phyloP scores from a whole-genome alignment of 2,329 filamentous ascomycete species.

The Aspergillus aculeatus region DNA sequence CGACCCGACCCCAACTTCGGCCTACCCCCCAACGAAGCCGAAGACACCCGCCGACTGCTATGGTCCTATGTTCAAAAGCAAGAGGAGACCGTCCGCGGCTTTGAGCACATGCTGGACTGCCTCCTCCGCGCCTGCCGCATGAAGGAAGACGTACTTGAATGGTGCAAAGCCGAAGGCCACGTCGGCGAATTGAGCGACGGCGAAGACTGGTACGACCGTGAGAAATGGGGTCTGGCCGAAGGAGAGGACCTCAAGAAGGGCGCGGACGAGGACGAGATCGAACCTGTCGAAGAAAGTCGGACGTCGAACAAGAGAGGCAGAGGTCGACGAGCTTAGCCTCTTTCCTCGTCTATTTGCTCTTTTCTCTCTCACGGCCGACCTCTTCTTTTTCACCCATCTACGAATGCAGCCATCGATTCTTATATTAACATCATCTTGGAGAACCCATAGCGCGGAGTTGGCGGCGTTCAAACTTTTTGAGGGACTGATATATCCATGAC shows the following conservation, averaged over 20 bases:
- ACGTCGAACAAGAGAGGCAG: slow-evolving; percentile 41
- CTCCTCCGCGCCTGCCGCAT: slow-evolving; percentile 59
- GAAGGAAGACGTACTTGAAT: slow-evolving; percentile 59
- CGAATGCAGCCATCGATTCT: slow-evolving; percentile 1
- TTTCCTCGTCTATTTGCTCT: slow-evolving; percentile 1
- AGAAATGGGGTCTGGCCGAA: slow-evolving; percentile 57
- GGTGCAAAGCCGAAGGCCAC: slow-evolving; percentile 63
- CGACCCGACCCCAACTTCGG: slow-evolving; percentile 57
- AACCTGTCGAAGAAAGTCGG: slow-evolving; percentile 45
- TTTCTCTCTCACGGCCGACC: slow-evolving; percentile 8
- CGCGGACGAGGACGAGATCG: slow-evolving; percentile 60
- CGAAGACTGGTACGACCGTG: slow-evolving; percentile 66
- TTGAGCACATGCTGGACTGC: slow-evolving; percentile 56
- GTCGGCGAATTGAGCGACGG: slow-evolving; percentile 66
- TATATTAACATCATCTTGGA: slow-evolving; percentile 5
- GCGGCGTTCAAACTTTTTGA: slow-evolving; percentile 21
- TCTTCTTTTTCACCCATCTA: not conserved
- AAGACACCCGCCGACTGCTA: slow-evolving; percentile 61
- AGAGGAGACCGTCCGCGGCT: slow-evolving; percentile 61
- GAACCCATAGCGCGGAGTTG: slow-evolving; percentile 34
- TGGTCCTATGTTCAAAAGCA: slow-evolving; percentile 65
- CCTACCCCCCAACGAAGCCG: slow-evolving; percentile 58
- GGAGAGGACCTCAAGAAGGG: slow-evolving; percentile 61
- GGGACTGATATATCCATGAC: not conserved
- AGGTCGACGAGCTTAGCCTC: slow-evolving; percentile 35